Base-by-base conservation (phyloP, 2,329 filamentous ascomycete genomes). In the Sporothrix mexicana region DNA sequence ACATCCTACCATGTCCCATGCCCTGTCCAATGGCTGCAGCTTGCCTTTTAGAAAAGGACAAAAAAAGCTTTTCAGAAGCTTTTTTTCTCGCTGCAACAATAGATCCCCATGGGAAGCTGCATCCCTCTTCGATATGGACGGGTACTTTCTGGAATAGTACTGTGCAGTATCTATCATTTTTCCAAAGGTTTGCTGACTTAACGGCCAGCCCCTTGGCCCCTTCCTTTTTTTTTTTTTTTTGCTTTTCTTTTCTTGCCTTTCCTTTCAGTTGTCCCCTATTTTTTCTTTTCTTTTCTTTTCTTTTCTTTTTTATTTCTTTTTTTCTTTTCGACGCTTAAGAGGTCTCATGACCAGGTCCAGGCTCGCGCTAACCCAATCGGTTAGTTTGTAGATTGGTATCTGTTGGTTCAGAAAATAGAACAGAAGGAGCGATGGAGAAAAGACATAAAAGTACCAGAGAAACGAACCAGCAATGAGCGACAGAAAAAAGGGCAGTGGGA, bases 291-390 rank as follows among this genome's bases (percentile, higher is more conserved):
- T 64, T 17, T 70, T 73, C n/a, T n/a, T n/a, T n/a, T n/a, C n/a
- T n/a, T n/a, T n/a, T n/a, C 13, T 49, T 9, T 55, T 23, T 41
- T 55, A 12, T 51, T 62, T 36, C 17, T 71, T 49, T 23, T 20
- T 43, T 20, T 64, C 25, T 70, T 73, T 71, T 71, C 73, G 17
- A 55, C 51, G 62, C 49, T 62, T 57, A 25, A 41, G 45, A 67
- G 70, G 70, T 71, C 70, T 55, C 57, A 49, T 45, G 70, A 71
- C 70, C 61, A 67, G 61, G 20, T 53, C n/a, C 25, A 17, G 25
- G 62, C 47, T n/a, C 57, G 68, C 70, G 71, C 73, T 74, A 74
- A 69, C 73, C 62, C 71, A 70, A 72, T 75, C 71, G 73, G 68
- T 70, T 61, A 67, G 62, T 59, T 68, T 74, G 64, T 41, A 72